Evolutionary conservation across 2,329 filamentous ascomycete genomes (phyloP), one percentile per base, ranked within the genome.

Genomic region (Aspergillus terreus): DNA sequence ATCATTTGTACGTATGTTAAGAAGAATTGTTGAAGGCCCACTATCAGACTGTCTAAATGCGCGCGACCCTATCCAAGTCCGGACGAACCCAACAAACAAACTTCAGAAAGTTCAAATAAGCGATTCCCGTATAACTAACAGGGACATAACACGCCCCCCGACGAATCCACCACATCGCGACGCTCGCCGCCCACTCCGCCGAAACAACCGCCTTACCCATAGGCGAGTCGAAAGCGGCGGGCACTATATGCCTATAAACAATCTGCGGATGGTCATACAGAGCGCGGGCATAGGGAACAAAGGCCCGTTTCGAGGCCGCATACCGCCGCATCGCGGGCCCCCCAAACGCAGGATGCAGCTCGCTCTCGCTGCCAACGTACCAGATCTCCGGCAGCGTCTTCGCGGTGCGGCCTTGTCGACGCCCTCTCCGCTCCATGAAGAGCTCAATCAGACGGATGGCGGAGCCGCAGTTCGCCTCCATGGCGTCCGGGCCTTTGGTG

Each of bases 161-260:
- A 11, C 51, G 56, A 33, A 60, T 56, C 58, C 58, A 60, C 51
- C 54, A 60, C 51, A 60, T 55, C 14, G 49, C 32, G 2, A 50
- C 44, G n/a, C 42, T 21, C 9, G 51, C 56, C 3, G 49, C 49
- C 58, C 52, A 58, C 1, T 52, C 47, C n/a, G 52, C 41, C 6
- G 58, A 55, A 10, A 49, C 33, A 40, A 54, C 30, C 1, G 48
- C 48, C 11, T 27, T 45, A 1, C 51, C 55, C 40, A 53, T 53
- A 6, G 42, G 36, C 14, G 45, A 54, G 15, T 46, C 14, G 15
- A 55, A 56, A 1, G 49, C 50, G 0, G 58, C 48, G 9, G 50
- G 51, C 3, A 60, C 52, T 6, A 60, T 54, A 51, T 60, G 58
- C 1, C 58, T 56, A 38, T 58, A 60, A 9, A 52, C 21, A 2